Evolutionary conservation across 2,329 filamentous ascomycete species (phyloP), one percentile per base, ranked within the genome.

Genomic region (Hypoxylon sp.): DNA sequence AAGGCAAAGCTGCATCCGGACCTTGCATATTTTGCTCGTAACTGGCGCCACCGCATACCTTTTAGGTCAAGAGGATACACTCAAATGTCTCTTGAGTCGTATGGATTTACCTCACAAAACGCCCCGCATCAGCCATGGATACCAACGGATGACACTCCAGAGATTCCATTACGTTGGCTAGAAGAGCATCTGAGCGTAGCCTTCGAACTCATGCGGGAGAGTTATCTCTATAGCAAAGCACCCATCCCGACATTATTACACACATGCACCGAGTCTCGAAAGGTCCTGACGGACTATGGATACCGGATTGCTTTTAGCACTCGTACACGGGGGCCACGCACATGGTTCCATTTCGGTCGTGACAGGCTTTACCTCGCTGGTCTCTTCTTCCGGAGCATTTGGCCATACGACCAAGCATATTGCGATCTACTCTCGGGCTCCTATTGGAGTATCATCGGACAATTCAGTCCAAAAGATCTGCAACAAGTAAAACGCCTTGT

Each of bases 311-410:
- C 46, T 14, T 67, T 67, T 38, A 17, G 43, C n/a, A 67, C 55
- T 1, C 52, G 60, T 10, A 50, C 53, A 11, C 46, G 21, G 1
- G 38, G 48, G 3, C 63, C 63, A 19, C 63, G 58, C 17, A 65
- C 63, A 13, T 65, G 63, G 63, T 65, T 65, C 41, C 51, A 65
- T 34, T 61, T 65, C 36, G 57, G 17, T 21, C 57, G 43, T 11
- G 63, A 65, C 21, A 52, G 43, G 23, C 30, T 65, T 3, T 61
- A 51, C 32, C 13, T 55, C 45, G 5, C 19, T 21, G 17, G 30
- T 7, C 19, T 23, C n/a, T 21, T 17, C 11, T 10, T 17, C 25
- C 21, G 13, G 2, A n/a, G 4, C 17, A 10, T 1, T 5, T 10
- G n/a, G 14, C 41, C 7, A 43, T 6, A 3, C 6, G 11, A 25